Evolutionary conservation across 202 grass and related monocot species (phyloP), one percentile per base, ranked within the genome.

Genomic region (Dendrocalamus latiflorus): DNA sequence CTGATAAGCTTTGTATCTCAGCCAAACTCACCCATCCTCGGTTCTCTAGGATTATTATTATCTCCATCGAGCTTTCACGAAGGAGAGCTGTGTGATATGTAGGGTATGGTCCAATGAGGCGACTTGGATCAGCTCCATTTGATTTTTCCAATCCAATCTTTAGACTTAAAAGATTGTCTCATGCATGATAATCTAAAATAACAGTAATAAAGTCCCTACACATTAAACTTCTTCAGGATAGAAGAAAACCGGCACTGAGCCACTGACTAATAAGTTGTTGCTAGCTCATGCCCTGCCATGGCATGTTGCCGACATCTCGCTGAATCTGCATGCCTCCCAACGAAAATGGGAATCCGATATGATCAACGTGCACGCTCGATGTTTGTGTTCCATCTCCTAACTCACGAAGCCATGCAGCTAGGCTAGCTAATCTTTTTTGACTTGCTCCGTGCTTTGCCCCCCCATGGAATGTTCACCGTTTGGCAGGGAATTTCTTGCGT

Each of bases 401-500:
- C 47, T 65, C 68, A 74, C 69, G 17, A 57, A 36, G 5, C 20
- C 63, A 33, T 22, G n/a, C 33, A 22, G n/a, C n/a, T n/a, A n/a
- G n/a, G 0, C 22, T 26, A 49, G 34, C 68, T 66, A 58, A 28
- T 59, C 22, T 24, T 63, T 84, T 81, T 89, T 89, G 82, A 89
- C 87, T 85, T 1, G 77, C 53, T 22, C 44, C 6, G 8, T 3
- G 41, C 47, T 60, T 63, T 57, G 1, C 28, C 28, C 7, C 49
- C 43, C 39, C 20, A 43, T 62, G 81, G 86, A 88, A 84, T 81
- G 78, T 76, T 85, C 77, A 76, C 53, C 42, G 18, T 45, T 30
- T 70, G 57, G 70, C 3, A 36, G 65, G 72, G 87, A 77, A 77
- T 89, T 86, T 89, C 87, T 76, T 12, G 72, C 28, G 87, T 89